Percentiles rank a stretch among this genome's conserved stretches.
phyloP scores from a whole-genome alignment of 2,329 filamentous ascomycete species.

The Huntiella abstrusa region DNA sequence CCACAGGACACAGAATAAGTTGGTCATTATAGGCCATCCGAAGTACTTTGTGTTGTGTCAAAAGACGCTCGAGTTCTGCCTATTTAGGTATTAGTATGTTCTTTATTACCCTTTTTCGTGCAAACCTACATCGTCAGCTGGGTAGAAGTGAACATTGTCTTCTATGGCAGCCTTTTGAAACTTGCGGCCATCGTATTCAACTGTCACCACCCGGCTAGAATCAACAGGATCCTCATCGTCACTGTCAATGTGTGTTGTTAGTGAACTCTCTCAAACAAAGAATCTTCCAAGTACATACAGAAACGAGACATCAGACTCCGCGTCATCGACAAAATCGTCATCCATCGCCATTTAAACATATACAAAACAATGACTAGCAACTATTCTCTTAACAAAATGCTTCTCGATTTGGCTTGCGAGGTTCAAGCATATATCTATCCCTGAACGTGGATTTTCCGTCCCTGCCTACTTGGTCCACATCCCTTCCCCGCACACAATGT shows the following conservation, averaged over 20 bases:
- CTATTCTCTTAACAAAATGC: background rate
- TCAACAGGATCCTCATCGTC: background rate
- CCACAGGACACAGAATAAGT: background rate
- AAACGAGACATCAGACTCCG: background rate
- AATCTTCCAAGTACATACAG: background rate
- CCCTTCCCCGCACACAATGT: too few species aligned
- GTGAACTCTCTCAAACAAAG: background rate
- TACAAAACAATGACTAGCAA: background rate
- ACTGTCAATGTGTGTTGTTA: background rate
- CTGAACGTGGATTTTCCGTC: too few species aligned
- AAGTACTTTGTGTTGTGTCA: conserved; percentile 3
- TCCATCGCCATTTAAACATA: background rate
- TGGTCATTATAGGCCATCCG: conserved; percentile 1
- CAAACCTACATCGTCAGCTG: conserved; percentile 6
- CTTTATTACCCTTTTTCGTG: background rate
- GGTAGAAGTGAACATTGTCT: conserved; percentile 6
- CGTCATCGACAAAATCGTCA: background rate
- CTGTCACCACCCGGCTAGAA: background rate
- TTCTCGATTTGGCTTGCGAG: too few species aligned
- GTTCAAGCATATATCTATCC: too few species aligned
- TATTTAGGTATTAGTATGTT: background rate
- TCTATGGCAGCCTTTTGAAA: conserved; percentile 1
- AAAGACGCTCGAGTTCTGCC: background rate
- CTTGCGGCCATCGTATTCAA: background rate
- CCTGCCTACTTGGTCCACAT: too few species aligned